Conservation (phyloP, 108 stramenopile genomes). For the Skeletonema grethae region DNA sequence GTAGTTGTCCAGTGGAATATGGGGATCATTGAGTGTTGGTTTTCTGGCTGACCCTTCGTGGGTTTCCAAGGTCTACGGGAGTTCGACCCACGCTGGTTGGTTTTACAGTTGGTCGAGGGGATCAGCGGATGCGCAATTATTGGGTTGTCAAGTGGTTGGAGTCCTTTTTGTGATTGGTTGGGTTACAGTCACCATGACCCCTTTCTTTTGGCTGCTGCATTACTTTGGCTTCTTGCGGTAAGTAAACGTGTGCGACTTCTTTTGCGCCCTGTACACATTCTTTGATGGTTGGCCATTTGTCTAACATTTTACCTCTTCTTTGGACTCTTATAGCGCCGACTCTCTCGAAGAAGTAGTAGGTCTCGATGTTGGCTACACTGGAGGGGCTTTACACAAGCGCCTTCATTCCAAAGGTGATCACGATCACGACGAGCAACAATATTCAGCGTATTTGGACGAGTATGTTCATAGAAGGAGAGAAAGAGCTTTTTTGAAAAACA, state of each 20-base stretch:
- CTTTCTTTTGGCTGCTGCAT: constrained; percentile 72
- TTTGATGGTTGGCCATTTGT: background rate
- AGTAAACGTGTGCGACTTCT: background rate
- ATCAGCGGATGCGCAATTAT: constrained; percentile 53
- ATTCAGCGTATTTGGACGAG: constrained; percentile 25
- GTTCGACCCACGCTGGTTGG: constrained; percentile 62
- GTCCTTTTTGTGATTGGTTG: constrained; percentile 75
- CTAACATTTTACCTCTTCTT: background rate
- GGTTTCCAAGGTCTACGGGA: constrained; percentile 31
- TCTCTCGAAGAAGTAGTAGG: constrained; percentile 77
- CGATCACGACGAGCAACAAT: constrained; percentile 9
- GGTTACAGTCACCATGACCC: constrained; percentile 61
- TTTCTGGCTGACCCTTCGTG: constrained; percentile 48
- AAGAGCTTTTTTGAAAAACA: constrained; percentile 12
- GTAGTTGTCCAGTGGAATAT: background rate
- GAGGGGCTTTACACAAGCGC: constrained; percentile 31
- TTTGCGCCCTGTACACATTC: no score
- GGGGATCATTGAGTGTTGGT: constrained; percentile 28
- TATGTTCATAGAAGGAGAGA: constrained; percentile 30
- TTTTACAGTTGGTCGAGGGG: constrained; percentile 67
- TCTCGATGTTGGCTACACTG: constrained; percentile 68
- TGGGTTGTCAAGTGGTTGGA: constrained; percentile 74
- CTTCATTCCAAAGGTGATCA: constrained; percentile 26
- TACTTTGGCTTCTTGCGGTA: constrained; percentile 76
- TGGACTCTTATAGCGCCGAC: constrained; percentile 48